Conservation (phyloP, 2,329 filamentous ascomycete species). For the Sarocladium kiliense region DNA sequence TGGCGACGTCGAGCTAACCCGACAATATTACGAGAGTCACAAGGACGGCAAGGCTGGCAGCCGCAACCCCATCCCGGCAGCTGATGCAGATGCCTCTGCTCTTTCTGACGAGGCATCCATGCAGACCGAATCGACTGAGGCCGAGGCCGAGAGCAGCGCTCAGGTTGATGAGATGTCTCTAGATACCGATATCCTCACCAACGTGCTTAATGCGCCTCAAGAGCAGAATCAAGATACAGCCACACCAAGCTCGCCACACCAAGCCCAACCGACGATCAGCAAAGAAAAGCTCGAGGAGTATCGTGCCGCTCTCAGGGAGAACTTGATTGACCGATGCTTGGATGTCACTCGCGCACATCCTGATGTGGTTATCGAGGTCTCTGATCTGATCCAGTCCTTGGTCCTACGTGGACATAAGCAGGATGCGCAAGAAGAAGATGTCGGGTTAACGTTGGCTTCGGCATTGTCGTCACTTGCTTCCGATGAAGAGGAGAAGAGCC, state of each 20-base stretch:
- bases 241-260: slow-evolving; percentile 16
- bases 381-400: slow-evolving; percentile 77
- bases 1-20: slow-evolving; percentile 53
- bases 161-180: slow-evolving; percentile 34
- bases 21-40: slow-evolving; percentile 71
- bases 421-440: slow-evolving; percentile 57
- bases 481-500: slow-evolving; percentile 58
- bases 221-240: slow-evolving; percentile 16
- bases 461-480: slow-evolving; percentile 68
- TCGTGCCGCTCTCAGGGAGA: slow-evolving; percentile 65
- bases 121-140: slow-evolving; percentile 13
- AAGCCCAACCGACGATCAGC: slow-evolving; percentile 21
- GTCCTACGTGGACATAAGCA: slow-evolving; percentile 44
- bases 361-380: slow-evolving; percentile 82
- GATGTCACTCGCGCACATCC: slow-evolving; percentile 87
- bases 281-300: slow-evolving; percentile 76
- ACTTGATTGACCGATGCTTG: slow-evolving; percentile 82
- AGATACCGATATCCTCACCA: slow-evolving; percentile 22
- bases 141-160: slow-evolving; percentile 15
- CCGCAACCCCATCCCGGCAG: slow-evolving; percentile 62
- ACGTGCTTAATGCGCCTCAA: slow-evolving; percentile 21
- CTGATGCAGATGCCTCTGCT: slow-evolving; percentile 42
- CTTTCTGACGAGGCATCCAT: slow-evolving; percentile 16
- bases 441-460: slow-evolving; percentile 76
- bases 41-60: slow-evolving; percentile 50